Base-by-base conservation (phyloP, 1,139 yeast genomes). In the Taiozyma sp. region DNA sequence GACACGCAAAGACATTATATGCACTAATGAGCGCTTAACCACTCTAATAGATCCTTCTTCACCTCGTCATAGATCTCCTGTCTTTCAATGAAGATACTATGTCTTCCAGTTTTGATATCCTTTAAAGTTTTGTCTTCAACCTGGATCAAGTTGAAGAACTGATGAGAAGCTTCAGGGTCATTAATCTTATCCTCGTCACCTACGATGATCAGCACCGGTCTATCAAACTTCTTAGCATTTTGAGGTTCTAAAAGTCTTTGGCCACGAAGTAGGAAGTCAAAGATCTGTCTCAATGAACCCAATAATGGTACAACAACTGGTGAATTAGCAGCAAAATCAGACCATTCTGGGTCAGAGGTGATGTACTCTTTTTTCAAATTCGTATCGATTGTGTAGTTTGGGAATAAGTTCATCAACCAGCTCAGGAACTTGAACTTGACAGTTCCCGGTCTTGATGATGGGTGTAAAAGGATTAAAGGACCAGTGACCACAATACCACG, bases 391-490 rank as follows among this genome's bases (percentile, higher is more conserved):
- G 76, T 77, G 49, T 78, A 62, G 28, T 70, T 71, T 10, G 96
- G 96, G 14, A 75, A 55, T 10, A 77, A 44, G 46, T 65, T 69
- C 50, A 79, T 76, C n/a, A 80, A 66, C 11, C 76, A 51, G 14
- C 84, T 80, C 41, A 81, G 72, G 24, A 77, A 54, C 11, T 65
- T 58, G 48, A 75, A 74, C 34, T 83, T 64, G 2, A 80, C 26
- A 45, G 72, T 58, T 54, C 77, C 76, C 11, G 95, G 93, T 47
- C 73, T 68, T 0, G 91, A 76, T 29, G 76, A 67, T 57, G 68
- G 82, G 61, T 84, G 87, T 49, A 86, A 69, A 37, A 68, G 62
- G 42, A 90, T 72, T 62, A 85, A 73, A 0, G 98, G 97, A 1
- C 86, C 91, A 39, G 79, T 72, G 2, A 79, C 81, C 45, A 82